Evolutionary conservation across 345 rosid species (phyloP).

Genomic region (Gossypium longicalyx): DNA sequence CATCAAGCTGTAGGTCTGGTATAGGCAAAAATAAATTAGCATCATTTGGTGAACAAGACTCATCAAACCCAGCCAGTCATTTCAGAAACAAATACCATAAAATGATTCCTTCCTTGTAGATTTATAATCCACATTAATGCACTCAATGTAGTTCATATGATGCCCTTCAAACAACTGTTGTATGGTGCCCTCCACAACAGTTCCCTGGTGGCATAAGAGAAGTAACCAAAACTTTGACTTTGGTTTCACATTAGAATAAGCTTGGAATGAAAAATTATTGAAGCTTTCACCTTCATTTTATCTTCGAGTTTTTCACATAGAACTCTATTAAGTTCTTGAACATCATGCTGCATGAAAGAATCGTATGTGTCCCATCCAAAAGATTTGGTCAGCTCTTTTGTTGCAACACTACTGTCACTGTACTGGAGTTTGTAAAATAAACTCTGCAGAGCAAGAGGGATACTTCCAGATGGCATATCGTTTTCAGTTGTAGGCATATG

Average conservation of each 20-base stretch:
- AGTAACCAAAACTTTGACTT: not conserved
- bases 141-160: conserved; percentile 88
- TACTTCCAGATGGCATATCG: conserved; percentile 86
- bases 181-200: conserved; percentile 96
- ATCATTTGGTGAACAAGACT: conserved; percentile 5
- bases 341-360: conserved; percentile 99
- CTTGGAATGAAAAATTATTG: not conserved
- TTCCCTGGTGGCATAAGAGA: conserved; percentile 52
- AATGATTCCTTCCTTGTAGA: conserved; percentile 95
- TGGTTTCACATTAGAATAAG: not conserved
- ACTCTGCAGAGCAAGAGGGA: conserved; percentile 95
- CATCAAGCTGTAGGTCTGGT: conserved; percentile 97
- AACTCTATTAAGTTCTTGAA: conserved; percentile 94
- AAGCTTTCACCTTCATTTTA: conserved; percentile 77
- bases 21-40: conserved; percentile 17
- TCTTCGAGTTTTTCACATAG: conserved; percentile 93
- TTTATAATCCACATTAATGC: conserved; percentile 90
- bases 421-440: conserved; percentile 94
- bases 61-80: not conserved
- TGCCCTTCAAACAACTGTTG: conserved; percentile 95
- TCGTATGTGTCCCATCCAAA: conserved; percentile 98
- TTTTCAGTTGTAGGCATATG: conserved; percentile 98
- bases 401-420: conserved; percentile 89
- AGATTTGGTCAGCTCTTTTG: conserved; percentile 87
- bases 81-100: conserved; percentile 55